Percentiles rank a stretch among this genome's conserved stretches.
These are phyloP conservation scores for Candida michaelii DNA, from an alignment of 805 yeast species.

Conservation along the genomic window DNA sequence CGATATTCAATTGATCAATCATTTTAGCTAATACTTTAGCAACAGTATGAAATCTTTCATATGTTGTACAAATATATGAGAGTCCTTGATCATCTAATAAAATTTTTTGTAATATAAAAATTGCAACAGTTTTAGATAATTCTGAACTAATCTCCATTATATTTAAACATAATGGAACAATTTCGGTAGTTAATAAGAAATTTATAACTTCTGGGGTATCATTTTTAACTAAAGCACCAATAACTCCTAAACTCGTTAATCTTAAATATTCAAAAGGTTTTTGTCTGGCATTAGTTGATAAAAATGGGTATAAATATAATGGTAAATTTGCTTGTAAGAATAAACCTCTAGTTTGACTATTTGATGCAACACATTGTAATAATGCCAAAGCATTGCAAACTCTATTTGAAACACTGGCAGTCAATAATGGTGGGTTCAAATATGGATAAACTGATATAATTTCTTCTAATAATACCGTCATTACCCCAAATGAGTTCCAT, in stretches of 20 bases:
- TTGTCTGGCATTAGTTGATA: constrained; percentile 87
- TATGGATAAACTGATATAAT: constrained; percentile 88
- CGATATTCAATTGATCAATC: constrained; percentile 71
- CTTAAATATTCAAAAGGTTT: constrained; percentile 92
- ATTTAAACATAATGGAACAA: constrained; percentile 89
- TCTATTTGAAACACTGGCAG: constrained; percentile 84
- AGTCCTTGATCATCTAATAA: constrained; percentile 89
- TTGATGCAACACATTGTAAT: constrained; percentile 95
- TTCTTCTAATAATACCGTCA: constrained; percentile 88
- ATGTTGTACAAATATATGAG: constrained; percentile 90
- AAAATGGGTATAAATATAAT: constrained; percentile 86
- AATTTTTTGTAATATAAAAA: constrained; percentile 91
- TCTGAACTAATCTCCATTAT: constrained; percentile 96
- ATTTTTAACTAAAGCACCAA: constrained; percentile 94
- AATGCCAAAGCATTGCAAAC: constrained; percentile 95
- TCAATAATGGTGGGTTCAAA: constrained; percentile 80
- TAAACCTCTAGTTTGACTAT: constrained; percentile 81
- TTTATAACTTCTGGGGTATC: constrained; percentile 94
- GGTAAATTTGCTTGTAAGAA: constrained; percentile 92
- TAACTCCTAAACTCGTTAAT: constrained; percentile 90
- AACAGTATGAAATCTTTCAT: constrained; percentile 92
- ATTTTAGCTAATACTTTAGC: constrained; percentile 81
- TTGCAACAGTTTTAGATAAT: constrained; percentile 92
- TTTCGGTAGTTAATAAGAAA: constrained; percentile 90
- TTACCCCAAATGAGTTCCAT: constrained; percentile 96